Evolutionary conservation across 2,329 filamentous ascomycete genomes (phyloP).

Genomic region (Sphaerulina musiva): DNA sequence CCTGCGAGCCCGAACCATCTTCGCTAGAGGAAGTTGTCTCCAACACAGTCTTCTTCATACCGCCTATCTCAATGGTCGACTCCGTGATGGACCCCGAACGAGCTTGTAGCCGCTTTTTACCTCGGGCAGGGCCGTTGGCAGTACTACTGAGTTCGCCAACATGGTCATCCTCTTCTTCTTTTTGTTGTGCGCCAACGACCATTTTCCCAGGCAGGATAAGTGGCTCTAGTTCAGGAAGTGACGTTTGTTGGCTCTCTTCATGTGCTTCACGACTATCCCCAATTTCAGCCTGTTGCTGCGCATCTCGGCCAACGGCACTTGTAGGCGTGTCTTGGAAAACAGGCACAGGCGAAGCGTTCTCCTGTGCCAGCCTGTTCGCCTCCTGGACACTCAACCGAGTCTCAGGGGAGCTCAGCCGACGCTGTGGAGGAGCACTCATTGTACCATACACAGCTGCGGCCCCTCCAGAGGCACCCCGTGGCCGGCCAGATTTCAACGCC

Average conservation of each 20-base stretch:
- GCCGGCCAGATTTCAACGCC: constrained; percentile 12
- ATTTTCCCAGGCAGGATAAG: constrained; percentile 10
- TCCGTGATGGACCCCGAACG: constrained; percentile 74
- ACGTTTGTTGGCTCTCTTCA: background rate
- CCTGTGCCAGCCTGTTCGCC: constrained; percentile 24
- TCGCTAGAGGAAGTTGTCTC: constrained; percentile 48
- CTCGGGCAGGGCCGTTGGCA: constrained; percentile 17
- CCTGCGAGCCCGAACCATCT: constrained; percentile 8
- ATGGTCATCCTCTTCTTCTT: constrained; percentile 16
- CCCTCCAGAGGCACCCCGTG: constrained; percentile 55
- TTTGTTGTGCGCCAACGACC: constrained; percentile 6
- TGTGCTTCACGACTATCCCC: background rate
- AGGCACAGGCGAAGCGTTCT: constrained; percentile 15
- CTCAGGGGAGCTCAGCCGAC: constrained; percentile 18
- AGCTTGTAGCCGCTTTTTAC: constrained; percentile 36
- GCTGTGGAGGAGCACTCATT: constrained; percentile 24
- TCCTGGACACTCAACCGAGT: constrained; percentile 19
- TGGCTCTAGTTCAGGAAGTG: background rate
- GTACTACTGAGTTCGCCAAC: constrained; percentile 13
- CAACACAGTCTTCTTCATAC: constrained; percentile 68
- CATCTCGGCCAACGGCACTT: constrained; percentile 3
- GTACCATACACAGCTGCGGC: constrained; percentile 52
- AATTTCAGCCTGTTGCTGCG: constrained; percentile 4
- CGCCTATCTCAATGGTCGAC: constrained; percentile 66
- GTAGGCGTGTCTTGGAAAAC: background rate